Evolutionary conservation across 75 land plant species (phyloP).

Genomic region (Ceratopteris richardii): DNA sequence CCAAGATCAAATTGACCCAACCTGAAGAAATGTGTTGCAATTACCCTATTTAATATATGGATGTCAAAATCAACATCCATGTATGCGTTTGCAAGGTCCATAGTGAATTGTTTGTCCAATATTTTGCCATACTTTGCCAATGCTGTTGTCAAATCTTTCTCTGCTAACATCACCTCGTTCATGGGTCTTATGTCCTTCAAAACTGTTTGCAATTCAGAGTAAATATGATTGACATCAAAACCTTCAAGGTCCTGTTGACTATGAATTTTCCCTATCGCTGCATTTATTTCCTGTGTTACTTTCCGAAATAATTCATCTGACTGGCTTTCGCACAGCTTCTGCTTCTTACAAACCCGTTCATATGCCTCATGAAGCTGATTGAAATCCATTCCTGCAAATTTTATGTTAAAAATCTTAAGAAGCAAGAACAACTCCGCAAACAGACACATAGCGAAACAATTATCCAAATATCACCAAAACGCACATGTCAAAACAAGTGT

Average conservation of each 20-base stretch:
- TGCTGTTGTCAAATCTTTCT: constrained; percentile 65
- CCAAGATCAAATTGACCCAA: constrained; percentile 83
- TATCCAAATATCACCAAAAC: too few relatives aligned
- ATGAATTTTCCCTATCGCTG: constrained; percentile 40
- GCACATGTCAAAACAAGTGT: too few relatives aligned
- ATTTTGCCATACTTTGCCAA: constrained; percentile 66
- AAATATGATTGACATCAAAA: constrained; percentile 16
- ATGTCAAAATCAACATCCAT: constrained; percentile 67
- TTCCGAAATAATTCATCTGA: constrained; percentile 63
- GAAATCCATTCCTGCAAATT: constrained; percentile 74
- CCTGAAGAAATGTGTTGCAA: constrained; percentile 71
- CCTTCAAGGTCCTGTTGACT: constrained; percentile 4
- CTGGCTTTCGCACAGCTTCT: constrained; percentile 56
- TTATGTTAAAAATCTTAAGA: too few relatives aligned
- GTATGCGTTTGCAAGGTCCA: constrained; percentile 78
- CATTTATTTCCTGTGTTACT: constrained; percentile 49
- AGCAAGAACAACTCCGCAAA: too few relatives aligned
- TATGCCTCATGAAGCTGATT: constrained; percentile 65
- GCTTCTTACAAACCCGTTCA: constrained; percentile 74
- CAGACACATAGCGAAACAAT: too few relatives aligned
- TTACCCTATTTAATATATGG: constrained; percentile 58
- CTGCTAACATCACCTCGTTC: constrained; percentile 52
- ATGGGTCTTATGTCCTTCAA: constrained; percentile 50
- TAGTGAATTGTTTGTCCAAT: constrained; percentile 59
- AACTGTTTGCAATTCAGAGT: constrained; percentile 48